Conservation (phyloP, 371 early-diverging fungal genomes). For the Lichtheimia ornata region DNA sequence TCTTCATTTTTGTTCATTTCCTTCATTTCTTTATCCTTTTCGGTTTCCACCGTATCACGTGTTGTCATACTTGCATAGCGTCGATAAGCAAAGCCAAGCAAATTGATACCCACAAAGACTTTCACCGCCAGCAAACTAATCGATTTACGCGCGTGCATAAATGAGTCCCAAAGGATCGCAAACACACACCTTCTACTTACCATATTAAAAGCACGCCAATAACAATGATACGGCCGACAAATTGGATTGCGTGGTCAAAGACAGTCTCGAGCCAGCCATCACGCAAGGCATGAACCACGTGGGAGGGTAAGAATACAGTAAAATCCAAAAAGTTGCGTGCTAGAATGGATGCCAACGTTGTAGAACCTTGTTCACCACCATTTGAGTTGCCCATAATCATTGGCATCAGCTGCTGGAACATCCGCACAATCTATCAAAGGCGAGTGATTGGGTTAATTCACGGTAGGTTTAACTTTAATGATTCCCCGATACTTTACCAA, state of each 20-base stretch:
- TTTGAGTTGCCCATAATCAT: constrained; percentile 50
- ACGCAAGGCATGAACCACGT: neutral
- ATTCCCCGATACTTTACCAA: constrained; percentile 49
- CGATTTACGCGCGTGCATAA: too few relatives aligned
- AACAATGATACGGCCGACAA: constrained; percentile 25
- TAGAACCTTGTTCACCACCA: constrained; percentile 13
- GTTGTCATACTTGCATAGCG: constrained; percentile 63
- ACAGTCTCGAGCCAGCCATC: constrained; percentile 40
- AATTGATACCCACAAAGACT: constrained; percentile 70
- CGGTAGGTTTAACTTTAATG: too few relatives aligned
- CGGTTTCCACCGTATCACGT: constrained; percentile 52
- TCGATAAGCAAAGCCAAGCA: constrained; percentile 70
- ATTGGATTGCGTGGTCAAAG: constrained; percentile 30
- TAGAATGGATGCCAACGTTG: constrained; percentile 24
- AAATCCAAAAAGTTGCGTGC: neutral
- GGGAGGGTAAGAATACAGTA: neutral
- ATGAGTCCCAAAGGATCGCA: too few relatives aligned
- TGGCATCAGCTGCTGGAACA: constrained; percentile 70
- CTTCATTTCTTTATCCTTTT: constrained; percentile 46
- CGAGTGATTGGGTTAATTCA: too few relatives aligned
- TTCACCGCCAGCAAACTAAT: constrained; percentile 65
- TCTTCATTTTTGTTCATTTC: constrained; percentile 64
- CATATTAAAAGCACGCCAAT: constrained; percentile 26
- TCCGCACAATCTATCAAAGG: constrained; percentile 54
- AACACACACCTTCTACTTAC: constrained; percentile 18